Evolutionary conservation across 495 filamentous ascomycete species (phyloP).

Genomic region (Neurospora sp.): DNA sequence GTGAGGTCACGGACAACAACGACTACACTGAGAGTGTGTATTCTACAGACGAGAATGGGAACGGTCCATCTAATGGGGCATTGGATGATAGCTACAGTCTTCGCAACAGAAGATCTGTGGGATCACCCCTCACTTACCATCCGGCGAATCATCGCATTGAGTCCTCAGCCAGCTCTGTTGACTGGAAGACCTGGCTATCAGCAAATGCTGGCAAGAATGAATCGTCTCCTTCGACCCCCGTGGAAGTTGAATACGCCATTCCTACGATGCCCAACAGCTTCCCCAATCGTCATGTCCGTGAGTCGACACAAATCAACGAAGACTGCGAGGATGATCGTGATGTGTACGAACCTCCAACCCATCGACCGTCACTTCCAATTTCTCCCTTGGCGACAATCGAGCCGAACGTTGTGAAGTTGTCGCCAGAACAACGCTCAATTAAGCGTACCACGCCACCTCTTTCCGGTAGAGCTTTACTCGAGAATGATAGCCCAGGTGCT

Average conservation of each 20-base stretch:
- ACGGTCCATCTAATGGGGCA: not conserved
- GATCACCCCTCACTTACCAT: conserved; percentile 11
- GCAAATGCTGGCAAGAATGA: conserved; percentile 41
- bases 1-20: conserved; percentile 21
- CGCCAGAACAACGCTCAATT: conserved; percentile 4
- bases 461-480: not conserved
- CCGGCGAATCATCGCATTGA: conserved; percentile 21
- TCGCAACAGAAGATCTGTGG: not conserved
- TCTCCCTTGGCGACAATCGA: conserved; percentile 13
- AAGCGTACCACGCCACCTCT: conserved; percentile 12
- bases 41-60: conserved; percentile 21
- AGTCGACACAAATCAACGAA: conserved; percentile 47
- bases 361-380: conserved; percentile 11
- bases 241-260: conserved; percentile 26
- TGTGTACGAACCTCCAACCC: conserved; percentile 7
- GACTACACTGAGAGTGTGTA: conserved; percentile 35
- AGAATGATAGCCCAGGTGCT: conserved; percentile 9
- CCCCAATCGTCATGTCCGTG: conserved; percentile 42
- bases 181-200: conserved; percentile 45
- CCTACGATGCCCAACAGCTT: conserved; percentile 24
- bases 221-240: conserved; percentile 12
- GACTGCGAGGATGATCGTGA: conserved; percentile 28
- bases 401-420: conserved; percentile 15
- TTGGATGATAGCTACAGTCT: not conserved
- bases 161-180: conserved; percentile 35